These are phyloP conservation scores for Fusarium citri DNA, from an alignment of 2,329 filamentous ascomycete genomes.

Conservation along the genomic window DNA sequence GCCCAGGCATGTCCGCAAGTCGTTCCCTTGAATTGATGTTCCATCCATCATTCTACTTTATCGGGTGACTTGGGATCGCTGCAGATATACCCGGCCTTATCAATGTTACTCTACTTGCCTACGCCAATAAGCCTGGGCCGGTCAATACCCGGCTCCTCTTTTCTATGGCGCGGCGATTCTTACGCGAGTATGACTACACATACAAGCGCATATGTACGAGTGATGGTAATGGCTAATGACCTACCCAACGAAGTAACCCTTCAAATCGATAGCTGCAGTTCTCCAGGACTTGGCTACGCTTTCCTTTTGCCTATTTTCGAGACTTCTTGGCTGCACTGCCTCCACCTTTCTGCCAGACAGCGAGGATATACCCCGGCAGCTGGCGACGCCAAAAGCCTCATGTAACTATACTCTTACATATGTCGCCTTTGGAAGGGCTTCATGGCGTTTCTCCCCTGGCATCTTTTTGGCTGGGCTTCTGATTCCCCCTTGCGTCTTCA, in stretches of 20 bases:
- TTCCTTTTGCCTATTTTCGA: slow-evolving; percentile 11
- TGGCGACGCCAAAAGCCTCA: slow-evolving; percentile 13
- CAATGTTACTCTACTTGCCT: slow-evolving; percentile 15
- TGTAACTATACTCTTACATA: slow-evolving; percentile 36
- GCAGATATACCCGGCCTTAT: slow-evolving; percentile 31
- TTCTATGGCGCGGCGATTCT: slow-evolving; percentile 7
- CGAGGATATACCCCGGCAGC: slow-evolving; percentile 24
- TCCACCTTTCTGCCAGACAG: slow-evolving; percentile 14
- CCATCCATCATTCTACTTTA: slow-evolving; percentile 2
- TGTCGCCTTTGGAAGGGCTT: slow-evolving; percentile 16
- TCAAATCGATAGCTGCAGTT: slow-evolving; percentile 20
- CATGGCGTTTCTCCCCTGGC: slow-evolving; percentile 30
- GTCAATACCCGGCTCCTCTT: slow-evolving; percentile 15
- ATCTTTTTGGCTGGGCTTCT: slow-evolving; percentile 18
- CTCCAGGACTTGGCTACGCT: not conserved
- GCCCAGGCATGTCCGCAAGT: slow-evolving; percentile 18
- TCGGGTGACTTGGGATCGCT: slow-evolving; percentile 20
- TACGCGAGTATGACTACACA: slow-evolving; percentile 22
- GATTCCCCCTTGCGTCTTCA: slow-evolving; percentile 23
- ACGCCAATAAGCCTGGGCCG: slow-evolving; percentile 14
- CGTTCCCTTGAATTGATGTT: slow-evolving; percentile 1
- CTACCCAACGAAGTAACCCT: slow-evolving; percentile 29
- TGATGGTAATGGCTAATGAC: slow-evolving; percentile 33
- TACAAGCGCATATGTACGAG: slow-evolving; percentile 14
- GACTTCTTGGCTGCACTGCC: slow-evolving; percentile 22